Evolutionary conservation across 805 yeast genomes (phyloP).

Genomic region (Suhomyces xylopsoci): DNA sequence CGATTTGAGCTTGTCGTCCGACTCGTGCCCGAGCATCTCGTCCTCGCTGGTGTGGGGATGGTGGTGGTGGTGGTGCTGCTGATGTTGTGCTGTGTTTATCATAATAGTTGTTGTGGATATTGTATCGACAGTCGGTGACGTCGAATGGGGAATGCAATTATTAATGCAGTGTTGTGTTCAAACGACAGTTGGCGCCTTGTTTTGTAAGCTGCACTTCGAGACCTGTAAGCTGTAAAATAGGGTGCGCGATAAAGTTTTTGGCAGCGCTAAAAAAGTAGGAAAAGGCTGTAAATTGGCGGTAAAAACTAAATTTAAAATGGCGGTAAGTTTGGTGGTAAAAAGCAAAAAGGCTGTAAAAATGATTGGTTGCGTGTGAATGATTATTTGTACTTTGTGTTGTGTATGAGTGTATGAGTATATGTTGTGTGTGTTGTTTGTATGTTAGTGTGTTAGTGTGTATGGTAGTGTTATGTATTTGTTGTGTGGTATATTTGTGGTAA

Average conservation of each 20-base stretch:
- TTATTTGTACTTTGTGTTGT: too few species aligned
- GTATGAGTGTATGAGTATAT: too few species aligned
- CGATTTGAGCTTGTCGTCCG: neutral
- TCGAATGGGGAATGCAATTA: neutral
- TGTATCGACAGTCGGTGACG: neutral
- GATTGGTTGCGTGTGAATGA: too few species aligned
- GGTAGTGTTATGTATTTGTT: too few species aligned
- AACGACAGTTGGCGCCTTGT: neutral
- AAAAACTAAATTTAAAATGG: neutral
- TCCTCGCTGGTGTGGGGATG: neutral
- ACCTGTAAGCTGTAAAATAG: neutral
- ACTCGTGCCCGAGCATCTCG: neutral
- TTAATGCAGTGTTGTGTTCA: neutral
- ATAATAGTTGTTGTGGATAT: neutral
- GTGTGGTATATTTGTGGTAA: too few species aligned
- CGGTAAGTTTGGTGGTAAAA: neutral
- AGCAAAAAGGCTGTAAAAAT: too few species aligned
- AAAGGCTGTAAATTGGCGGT: neutral
- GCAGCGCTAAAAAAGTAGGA: neutral
- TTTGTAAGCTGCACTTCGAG: too few species aligned
- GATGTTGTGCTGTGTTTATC: slow-evolving; percentile 4
- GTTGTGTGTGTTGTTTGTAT: too few species aligned
- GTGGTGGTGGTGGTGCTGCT: slow-evolving; percentile 2
- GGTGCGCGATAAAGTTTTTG: neutral
- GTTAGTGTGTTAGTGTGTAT: too few species aligned